These are phyloP conservation scores for Paulownia fortunei DNA, from an alignment of 257 asterid species.

Conservation along the genomic window DNA sequence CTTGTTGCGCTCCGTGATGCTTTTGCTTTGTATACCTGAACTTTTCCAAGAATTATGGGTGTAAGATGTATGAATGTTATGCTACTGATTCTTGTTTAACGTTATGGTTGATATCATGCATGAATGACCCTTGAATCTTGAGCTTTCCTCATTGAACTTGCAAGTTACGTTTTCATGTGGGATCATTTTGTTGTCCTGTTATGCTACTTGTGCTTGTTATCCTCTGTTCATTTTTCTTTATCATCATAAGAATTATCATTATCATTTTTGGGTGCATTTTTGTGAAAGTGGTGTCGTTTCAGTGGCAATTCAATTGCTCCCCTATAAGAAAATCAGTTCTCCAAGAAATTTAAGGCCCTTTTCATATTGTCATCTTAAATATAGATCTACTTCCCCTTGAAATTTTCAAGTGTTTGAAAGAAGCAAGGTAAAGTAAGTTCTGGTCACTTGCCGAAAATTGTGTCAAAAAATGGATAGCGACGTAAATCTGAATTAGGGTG, in stretches of 20 bases:
- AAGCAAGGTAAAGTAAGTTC: too few species aligned
- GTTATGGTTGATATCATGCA: not conserved
- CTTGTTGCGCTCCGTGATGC: slow-evolving; percentile 4
- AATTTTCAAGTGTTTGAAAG: too few species aligned
- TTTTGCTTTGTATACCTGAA: slow-evolving; percentile 11
- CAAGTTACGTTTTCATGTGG: not conserved
- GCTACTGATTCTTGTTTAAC: not conserved
- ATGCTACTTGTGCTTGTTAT: not conserved
- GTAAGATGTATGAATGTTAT: slow-evolving; percentile 2
- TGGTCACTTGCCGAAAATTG: too few species aligned
- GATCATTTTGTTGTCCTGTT: not conserved
- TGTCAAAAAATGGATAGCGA: too few species aligned
- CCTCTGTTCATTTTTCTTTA: not conserved
- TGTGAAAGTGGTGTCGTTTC: too few species aligned
- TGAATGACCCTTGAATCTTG: not conserved
- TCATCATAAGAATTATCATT: not conserved
- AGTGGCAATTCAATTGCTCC: too few species aligned
- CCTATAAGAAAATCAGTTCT: too few species aligned
- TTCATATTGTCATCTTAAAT: too few species aligned
- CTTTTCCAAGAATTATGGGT: not conserved
- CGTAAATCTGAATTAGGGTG: slow-evolving; percentile 38
- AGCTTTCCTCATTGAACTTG: not conserved
- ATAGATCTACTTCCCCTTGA: too few species aligned
- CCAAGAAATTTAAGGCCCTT: too few species aligned
- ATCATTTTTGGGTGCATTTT: too few species aligned